These are phyloP conservation scores for Magnolia sinica DNA, from an alignment of 164 flowering plant species.

Conservation along the genomic window DNA sequence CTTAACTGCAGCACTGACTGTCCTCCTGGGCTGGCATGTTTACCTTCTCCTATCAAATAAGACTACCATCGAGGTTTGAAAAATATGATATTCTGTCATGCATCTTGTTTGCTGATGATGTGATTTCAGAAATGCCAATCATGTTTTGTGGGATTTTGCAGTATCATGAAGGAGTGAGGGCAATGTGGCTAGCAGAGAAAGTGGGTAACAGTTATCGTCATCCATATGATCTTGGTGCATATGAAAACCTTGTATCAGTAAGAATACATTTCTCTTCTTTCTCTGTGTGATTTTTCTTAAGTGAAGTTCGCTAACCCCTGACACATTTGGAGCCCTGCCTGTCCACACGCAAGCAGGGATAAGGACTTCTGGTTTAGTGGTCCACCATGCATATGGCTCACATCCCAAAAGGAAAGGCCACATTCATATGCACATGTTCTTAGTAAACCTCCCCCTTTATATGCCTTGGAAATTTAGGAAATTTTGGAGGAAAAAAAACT, in stretches of 20 bases:
- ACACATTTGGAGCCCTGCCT: background rate
- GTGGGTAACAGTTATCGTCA: conserved; percentile 71
- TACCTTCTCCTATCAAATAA: conserved; percentile 74
- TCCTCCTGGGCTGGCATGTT: conserved; percentile 83
- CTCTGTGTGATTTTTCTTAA: background rate
- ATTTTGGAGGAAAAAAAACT: too few species aligned
- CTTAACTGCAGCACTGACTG: conserved; percentile 52
- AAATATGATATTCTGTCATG: background rate
- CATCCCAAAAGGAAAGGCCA: too few species aligned
- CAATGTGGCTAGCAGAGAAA: conserved; percentile 92
- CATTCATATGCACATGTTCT: too few species aligned
- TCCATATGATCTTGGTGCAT: conserved; percentile 83
- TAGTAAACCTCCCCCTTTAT: too few species aligned
- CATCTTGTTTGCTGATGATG: background rate
- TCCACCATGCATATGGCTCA: too few species aligned
- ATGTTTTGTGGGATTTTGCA: conserved; percentile 24
- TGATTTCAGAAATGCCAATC: background rate
- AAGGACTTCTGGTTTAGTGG: too few species aligned
- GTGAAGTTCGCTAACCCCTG: background rate
- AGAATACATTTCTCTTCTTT: conserved; percentile 15
- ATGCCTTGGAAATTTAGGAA: too few species aligned
- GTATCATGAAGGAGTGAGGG: conserved; percentile 99
- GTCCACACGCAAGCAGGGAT: background rate
- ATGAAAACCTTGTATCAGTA: conserved; percentile 75
- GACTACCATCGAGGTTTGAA: conserved; percentile 88